Percentiles rank a stretch among this genome's conserved stretches.
Conservation (phyloP, 2,329 filamentous ascomycete species). For the Cordyceps cicadae region DNA sequence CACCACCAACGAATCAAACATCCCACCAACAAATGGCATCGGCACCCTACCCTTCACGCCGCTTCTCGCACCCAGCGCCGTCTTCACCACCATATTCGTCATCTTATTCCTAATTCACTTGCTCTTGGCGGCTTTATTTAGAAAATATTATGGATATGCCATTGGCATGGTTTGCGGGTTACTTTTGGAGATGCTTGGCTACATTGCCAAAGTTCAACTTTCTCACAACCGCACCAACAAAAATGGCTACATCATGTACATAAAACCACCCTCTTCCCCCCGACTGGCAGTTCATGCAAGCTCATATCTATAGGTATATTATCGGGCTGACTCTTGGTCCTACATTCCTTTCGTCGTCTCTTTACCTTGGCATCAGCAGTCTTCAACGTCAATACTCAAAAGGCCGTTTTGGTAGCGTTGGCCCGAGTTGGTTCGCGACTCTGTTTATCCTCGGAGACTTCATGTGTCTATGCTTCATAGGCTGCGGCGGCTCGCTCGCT, state of each 20-base stretch:
- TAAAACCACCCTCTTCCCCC: background rate
- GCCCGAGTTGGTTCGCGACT: slow-evolving; percentile 12
- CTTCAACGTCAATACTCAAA: slow-evolving; percentile 7
- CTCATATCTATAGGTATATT: slow-evolving; percentile 14
- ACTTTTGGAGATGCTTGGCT: slow-evolving; percentile 16
- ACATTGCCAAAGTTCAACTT: slow-evolving; percentile 16
- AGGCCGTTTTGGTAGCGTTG: slow-evolving; percentile 6
- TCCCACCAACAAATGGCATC: slow-evolving; percentile 14
- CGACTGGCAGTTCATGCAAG: background rate
- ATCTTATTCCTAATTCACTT: slow-evolving; percentile 4
- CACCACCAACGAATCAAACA: background rate
- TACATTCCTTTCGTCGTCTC: slow-evolving; percentile 16
- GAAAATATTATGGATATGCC: slow-evolving; percentile 15
- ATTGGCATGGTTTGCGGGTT: slow-evolving; percentile 17
- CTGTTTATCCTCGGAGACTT: slow-evolving; percentile 16
- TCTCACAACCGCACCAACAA: slow-evolving; percentile 14
- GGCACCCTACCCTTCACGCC: slow-evolving; percentile 14
- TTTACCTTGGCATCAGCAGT: slow-evolving; percentile 16
- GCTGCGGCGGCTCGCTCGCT: slow-evolving; percentile 15
- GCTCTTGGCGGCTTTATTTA: slow-evolving; percentile 8
- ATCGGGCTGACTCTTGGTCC: slow-evolving; percentile 17
- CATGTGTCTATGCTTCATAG: slow-evolving; percentile 16
- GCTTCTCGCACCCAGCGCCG: slow-evolving; percentile 8
- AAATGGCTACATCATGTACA: slow-evolving; percentile 17
- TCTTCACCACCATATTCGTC: slow-evolving; percentile 11